Evolutionary conservation across 176 grass and related monocot species (phyloP).

Genomic region (Puya raimondii): DNA sequence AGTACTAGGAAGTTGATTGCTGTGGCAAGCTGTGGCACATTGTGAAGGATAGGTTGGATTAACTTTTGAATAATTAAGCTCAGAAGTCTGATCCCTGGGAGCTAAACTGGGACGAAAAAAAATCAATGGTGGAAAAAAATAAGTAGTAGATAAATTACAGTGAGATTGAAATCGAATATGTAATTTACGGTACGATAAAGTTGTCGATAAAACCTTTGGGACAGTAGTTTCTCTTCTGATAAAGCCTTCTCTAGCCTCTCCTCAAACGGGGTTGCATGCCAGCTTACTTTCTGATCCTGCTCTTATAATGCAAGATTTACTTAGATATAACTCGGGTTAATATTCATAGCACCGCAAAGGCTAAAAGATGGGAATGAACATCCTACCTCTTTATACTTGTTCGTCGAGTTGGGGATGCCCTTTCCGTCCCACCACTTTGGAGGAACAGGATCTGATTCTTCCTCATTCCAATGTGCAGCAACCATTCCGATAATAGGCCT

Average conservation of each 20-base stretch:
- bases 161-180: background rate
- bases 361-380: conserved; percentile 18
- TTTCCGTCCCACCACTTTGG: conserved; percentile 75
- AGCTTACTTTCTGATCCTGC: conserved; percentile 89
- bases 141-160: background rate
- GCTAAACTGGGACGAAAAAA: background rate
- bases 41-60: background rate
- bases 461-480: conserved; percentile 71
- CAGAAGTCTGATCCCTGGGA: background rate
- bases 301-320: conserved; percentile 18
- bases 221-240: conserved; percentile 63
- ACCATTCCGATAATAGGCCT: conserved; percentile 95
- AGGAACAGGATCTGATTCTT: conserved; percentile 30
- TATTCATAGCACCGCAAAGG: background rate
- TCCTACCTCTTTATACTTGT: conserved; percentile 95
- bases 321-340: background rate
- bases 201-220: conserved; percentile 45
- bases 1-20: background rate
- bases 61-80: background rate
- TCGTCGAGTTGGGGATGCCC: conserved; percentile 97
- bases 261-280: conserved; percentile 76
- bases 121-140: background rate
- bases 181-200: background rate
- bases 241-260: conserved; percentile 96
- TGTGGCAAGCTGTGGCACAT: background rate